Evolutionary conservation across 2,329 filamentous ascomycete genomes (phyloP).

Genomic region (Metarhizium anisopliae): DNA sequence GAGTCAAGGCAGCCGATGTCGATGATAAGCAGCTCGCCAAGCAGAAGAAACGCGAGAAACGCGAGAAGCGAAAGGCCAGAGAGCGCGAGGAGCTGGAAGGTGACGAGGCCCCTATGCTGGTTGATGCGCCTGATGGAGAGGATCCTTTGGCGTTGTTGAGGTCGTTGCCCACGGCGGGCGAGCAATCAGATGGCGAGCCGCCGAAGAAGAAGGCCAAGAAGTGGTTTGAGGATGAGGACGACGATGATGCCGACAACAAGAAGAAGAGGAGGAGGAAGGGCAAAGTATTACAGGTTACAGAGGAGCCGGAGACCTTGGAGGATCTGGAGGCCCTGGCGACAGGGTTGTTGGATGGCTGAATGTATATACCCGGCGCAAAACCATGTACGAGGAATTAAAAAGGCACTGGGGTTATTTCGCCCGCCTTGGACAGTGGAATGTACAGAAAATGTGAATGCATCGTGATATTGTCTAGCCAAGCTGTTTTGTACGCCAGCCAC

Average conservation of each 20-base stretch:
- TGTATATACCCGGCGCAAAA: background rate
- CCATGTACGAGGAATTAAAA: background rate
- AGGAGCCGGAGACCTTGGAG: conserved; percentile 69
- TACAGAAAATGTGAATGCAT: background rate
- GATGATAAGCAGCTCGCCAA: conserved; percentile 75
- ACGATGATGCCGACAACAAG: conserved; percentile 42
- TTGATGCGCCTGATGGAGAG: conserved; percentile 31
- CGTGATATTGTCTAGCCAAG: background rate
- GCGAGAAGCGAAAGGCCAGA: conserved; percentile 61
- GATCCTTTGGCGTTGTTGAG: conserved; percentile 50
- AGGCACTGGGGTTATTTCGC: background rate
- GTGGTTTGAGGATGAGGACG: conserved; percentile 67
- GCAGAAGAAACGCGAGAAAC: conserved; percentile 70
- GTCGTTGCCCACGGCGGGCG: conserved; percentile 43
- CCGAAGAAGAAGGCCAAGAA: conserved; percentile 58
- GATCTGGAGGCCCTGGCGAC: conserved; percentile 71
- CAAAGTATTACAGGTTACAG: conserved; percentile 51
- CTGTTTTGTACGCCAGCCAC: background rate
- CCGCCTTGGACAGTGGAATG: background rate
- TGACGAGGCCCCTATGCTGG: conserved; percentile 23
- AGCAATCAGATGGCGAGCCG: conserved; percentile 20
- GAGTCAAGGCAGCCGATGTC: conserved; percentile 66
- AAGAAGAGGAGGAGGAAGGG: conserved; percentile 31
- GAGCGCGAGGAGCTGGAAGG: conserved; percentile 34
- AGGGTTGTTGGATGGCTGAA: conserved; percentile 51